A percentile compares a stretch with the other conserved stretches of the same genome.
phyloP scores from a whole-genome alignment of 768 basidiomycete species.

The Daedaleopsis sinensis region DNA sequence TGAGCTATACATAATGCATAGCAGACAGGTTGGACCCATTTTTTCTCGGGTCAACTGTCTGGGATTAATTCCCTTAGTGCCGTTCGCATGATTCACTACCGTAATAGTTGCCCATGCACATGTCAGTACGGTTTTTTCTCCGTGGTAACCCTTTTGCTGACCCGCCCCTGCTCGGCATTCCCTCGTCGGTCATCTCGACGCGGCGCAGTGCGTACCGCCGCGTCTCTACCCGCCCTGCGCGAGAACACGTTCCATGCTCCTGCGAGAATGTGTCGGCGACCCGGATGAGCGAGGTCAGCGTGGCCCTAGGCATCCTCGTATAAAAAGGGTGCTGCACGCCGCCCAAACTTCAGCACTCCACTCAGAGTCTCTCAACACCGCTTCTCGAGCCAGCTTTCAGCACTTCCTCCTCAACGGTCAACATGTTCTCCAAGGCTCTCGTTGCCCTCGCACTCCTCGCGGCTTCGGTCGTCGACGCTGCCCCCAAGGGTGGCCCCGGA shows the following conservation, averaged over 20 bases:
- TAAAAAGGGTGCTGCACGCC: not conserved
- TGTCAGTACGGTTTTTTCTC: not conserved
- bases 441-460: constrained; percentile 1
- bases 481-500: not conserved
- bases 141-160: not conserved
- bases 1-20: no score
- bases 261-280: not conserved
- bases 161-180: not conserved
- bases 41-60: not conserved
- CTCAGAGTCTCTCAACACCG: not conserved
- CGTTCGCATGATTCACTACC: not conserved
- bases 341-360: not conserved
- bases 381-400: not conserved
- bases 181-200: not conserved
- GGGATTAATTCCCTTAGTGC: not conserved
- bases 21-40: no score
- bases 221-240: not conserved
- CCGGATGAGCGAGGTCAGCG: no score
- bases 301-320: not conserved
- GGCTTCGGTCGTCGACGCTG: not conserved
- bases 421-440: constrained; percentile 5
- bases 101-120: no score
- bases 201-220: not conserved
- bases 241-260: not conserved
- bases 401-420: not conserved